phyloP scores from a whole-genome alignment of 805 yeast genomes.

The Torulaspora indica region DNA sequence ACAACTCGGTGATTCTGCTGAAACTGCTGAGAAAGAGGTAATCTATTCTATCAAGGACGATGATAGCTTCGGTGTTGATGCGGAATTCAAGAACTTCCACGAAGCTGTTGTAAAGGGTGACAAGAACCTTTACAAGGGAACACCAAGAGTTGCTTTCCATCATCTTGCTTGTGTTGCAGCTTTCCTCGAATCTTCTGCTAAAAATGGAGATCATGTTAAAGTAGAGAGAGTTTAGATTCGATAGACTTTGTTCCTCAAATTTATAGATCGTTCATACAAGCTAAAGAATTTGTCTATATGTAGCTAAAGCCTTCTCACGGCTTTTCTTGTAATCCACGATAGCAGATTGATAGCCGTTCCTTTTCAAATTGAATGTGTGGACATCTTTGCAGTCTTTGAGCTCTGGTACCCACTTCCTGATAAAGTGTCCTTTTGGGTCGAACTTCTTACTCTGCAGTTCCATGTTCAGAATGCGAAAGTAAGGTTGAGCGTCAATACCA shows the following conservation, averaged over 20 bases:
- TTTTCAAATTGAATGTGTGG: constrained; percentile 29
- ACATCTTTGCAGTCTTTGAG: constrained; percentile 29
- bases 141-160: constrained; percentile 83
- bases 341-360: constrained; percentile 41
- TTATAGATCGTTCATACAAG: not conserved
- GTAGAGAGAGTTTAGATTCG: constrained; percentile 36
- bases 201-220: constrained; percentile 47
- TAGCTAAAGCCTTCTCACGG: constrained; percentile 42
- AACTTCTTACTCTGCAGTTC: constrained; percentile 46
- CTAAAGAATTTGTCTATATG: constrained; percentile 25
- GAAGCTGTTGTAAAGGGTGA: constrained; percentile 61
- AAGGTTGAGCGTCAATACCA: constrained; percentile 54
- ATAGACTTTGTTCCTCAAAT: not conserved
- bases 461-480: constrained; percentile 53
- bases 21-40: constrained; percentile 25
- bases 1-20: constrained; percentile 30
- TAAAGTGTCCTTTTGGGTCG: constrained; percentile 45
- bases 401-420: constrained; percentile 49
- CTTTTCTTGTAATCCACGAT: constrained; percentile 42
- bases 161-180: constrained; percentile 91
- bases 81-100: constrained; percentile 51
- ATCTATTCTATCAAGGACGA: constrained; percentile 40
- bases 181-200: constrained; percentile 61
- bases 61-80: constrained; percentile 50
- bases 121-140: constrained; percentile 49